Percentiles rank a stretch among this genome's conserved stretches.
These are phyloP conservation scores for Wickerhamomyces alni DNA, from an alignment of 805 yeast genomes.

Conservation along the genomic window DNA sequence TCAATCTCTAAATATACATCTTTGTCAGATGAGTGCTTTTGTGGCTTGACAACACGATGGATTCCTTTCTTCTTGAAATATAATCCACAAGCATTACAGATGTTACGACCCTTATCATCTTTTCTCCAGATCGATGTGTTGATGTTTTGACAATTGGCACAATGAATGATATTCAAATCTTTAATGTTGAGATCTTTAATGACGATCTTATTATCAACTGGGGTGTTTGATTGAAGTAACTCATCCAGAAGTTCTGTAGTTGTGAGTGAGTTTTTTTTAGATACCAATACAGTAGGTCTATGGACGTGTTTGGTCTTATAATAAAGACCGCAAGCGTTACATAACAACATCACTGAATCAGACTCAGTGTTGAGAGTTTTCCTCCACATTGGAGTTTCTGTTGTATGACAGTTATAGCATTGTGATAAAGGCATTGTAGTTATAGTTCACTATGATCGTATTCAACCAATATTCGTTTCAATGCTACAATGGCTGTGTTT, in stretches of 20 bases:
- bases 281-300: slow-evolving; percentile 61
- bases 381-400: slow-evolving; percentile 83
- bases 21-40: background rate
- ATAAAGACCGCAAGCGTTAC: slow-evolving; percentile 84
- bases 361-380: slow-evolving; percentile 63
- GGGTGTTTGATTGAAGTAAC: background rate
- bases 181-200: slow-evolving; percentile 6
- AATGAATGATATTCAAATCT: slow-evolving; percentile 25
- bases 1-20: slow-evolving; percentile 17
- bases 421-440: slow-evolving; percentile 3
- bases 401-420: slow-evolving; percentile 60
- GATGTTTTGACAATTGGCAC: slow-evolving; percentile 83
- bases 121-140: slow-evolving; percentile 94
- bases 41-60: slow-evolving; percentile 10
- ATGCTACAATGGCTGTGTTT: no score
- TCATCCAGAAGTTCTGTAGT: slow-evolving; percentile 8
- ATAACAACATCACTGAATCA: slow-evolving; percentile 60
- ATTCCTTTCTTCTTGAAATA: slow-evolving; percentile 49
- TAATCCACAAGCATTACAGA: slow-evolving; percentile 94
- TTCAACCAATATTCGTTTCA: no score
- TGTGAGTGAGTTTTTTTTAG: slow-evolving; percentile 16
- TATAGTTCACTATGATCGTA: no score
- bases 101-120: slow-evolving; percentile 79
- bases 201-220: slow-evolving; percentile 2
- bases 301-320: slow-evolving; percentile 67